Evolutionary conservation across 371 early-diverging fungal genomes (phyloP).

Genomic region (Ordospora colligata): DNA sequence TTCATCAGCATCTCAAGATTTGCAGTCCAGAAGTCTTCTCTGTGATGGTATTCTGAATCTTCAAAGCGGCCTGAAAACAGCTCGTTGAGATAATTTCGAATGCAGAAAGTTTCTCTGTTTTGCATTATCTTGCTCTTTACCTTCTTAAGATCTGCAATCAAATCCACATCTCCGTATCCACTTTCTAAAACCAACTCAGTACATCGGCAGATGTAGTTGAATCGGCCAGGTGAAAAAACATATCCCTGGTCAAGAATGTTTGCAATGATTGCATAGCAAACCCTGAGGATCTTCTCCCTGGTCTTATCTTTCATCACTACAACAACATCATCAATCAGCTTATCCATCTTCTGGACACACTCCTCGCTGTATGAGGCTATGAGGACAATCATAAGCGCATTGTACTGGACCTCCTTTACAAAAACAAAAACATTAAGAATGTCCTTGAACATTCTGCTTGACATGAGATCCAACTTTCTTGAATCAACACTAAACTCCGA

Average conservation of each 20-base stretch:
- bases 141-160: slow-evolving; percentile 4
- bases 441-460: slow-evolving; percentile 28
- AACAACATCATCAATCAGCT: slow-evolving; percentile 3
- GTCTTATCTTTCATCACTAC: slow-evolving; percentile 16
- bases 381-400: slow-evolving; percentile 45
- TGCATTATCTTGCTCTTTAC: not conserved
- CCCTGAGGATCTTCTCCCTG: slow-evolving; percentile 37
- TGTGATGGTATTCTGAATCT: slow-evolving; percentile 53
- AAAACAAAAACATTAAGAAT: slow-evolving; percentile 28
- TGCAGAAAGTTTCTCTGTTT: not conserved
- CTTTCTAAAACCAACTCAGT: slow-evolving; percentile 5
- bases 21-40: slow-evolving; percentile 51
- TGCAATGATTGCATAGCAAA: slow-evolving; percentile 21
- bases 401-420: slow-evolving; percentile 50
- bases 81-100: slow-evolving; percentile 47
- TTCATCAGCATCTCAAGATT: slow-evolving; percentile 33
- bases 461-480: slow-evolving; percentile 27
- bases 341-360: not conserved
- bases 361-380: slow-evolving; percentile 44
- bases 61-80: slow-evolving; percentile 54
- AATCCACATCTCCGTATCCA: slow-evolving; percentile 5
- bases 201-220: not conserved
- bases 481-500: slow-evolving; percentile 28
- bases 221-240: slow-evolving; percentile 8
- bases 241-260: slow-evolving; percentile 11